phyloP scores from a whole-genome alignment of 2,329 filamentous ascomycete species.

The Epichloe glyceriae region DNA sequence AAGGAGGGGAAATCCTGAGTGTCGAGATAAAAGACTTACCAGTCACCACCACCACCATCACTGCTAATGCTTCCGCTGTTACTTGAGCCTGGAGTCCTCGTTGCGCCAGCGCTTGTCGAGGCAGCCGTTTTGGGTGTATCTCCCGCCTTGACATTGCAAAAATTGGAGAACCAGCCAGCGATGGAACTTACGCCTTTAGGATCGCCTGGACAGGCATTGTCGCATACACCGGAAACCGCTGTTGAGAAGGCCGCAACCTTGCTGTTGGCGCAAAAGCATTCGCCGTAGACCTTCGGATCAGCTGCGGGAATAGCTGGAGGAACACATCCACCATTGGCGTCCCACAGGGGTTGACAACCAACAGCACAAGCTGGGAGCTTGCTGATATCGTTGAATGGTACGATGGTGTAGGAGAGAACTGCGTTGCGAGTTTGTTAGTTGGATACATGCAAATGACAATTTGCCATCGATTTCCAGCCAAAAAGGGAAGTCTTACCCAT shows the following conservation, averaged over 20 bases:
- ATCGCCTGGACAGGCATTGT: conserved; percentile 38
- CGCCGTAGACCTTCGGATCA: conserved; percentile 40
- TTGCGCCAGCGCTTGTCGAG: conserved; percentile 1
- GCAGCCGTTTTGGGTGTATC: conserved; percentile 8
- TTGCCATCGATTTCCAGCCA: background rate
- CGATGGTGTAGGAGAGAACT: conserved; percentile 32
- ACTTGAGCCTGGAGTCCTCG: background rate
- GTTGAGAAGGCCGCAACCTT: conserved; percentile 45
- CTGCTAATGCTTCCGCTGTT: conserved; percentile 6
- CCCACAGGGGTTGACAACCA: conserved; percentile 46
- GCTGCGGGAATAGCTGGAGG: conserved; percentile 39
- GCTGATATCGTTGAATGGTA: conserved; percentile 33
- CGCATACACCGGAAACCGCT: conserved; percentile 45
- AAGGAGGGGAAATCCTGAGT: background rate
- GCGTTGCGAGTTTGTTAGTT: background rate
- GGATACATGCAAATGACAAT: background rate
- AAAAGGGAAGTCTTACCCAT: background rate
- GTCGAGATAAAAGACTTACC: conserved; percentile 24
- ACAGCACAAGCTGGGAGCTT: conserved; percentile 49
- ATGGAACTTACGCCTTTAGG: conserved; percentile 39
- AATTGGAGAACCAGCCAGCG: conserved; percentile 55
- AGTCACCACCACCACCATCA: conserved; percentile 25
- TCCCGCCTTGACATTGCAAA: conserved; percentile 38
- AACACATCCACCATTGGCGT: conserved; percentile 61
- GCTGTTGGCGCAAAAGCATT: conserved; percentile 61